These are phyloP conservation scores for Flaveria bidentis DNA, from an alignment of 129 eudicot genomes.

Conservation along the genomic window DNA sequence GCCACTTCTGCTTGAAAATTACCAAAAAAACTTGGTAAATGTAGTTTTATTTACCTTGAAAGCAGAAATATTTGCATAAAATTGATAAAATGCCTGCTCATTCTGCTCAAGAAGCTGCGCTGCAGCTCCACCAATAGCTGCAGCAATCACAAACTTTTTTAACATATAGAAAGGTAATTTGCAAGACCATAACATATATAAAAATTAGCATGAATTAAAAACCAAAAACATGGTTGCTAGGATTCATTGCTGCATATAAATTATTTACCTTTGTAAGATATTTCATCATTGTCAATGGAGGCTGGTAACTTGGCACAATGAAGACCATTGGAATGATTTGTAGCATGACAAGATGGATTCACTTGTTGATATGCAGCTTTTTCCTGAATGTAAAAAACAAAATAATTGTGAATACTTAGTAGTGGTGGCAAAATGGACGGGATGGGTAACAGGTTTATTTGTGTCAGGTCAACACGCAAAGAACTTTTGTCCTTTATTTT, in stretches of 20 bases:
- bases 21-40: not conserved
- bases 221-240: too few species aligned
- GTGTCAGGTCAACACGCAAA: not conserved
- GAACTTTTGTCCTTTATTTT: not conserved
- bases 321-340: conserved; percentile 1
- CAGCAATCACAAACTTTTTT: conserved; percentile 10
- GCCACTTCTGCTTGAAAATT: not conserved
- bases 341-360: not conserved
- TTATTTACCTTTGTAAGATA: conserved; percentile 3
- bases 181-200: not conserved
- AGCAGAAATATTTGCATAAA: not conserved
- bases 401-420: not conserved
- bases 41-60: not conserved
- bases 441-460: not conserved
- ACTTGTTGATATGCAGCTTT: conserved; percentile 12
- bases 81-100: not conserved
- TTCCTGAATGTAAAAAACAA: not conserved
- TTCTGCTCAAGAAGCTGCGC: not conserved
- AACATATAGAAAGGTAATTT: not conserved
- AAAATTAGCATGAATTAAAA: not conserved
- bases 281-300: not conserved
- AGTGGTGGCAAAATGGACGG: not conserved
- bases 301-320: not conserved
- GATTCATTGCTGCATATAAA: not conserved
- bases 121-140: conserved; percentile 16